A percentile compares a stretch with the other conserved stretches of the same genome.
Evolutionary conservation across 139 green algal species (phyloP).

Genomic region (Raphidocelis subcapitata): DNA sequence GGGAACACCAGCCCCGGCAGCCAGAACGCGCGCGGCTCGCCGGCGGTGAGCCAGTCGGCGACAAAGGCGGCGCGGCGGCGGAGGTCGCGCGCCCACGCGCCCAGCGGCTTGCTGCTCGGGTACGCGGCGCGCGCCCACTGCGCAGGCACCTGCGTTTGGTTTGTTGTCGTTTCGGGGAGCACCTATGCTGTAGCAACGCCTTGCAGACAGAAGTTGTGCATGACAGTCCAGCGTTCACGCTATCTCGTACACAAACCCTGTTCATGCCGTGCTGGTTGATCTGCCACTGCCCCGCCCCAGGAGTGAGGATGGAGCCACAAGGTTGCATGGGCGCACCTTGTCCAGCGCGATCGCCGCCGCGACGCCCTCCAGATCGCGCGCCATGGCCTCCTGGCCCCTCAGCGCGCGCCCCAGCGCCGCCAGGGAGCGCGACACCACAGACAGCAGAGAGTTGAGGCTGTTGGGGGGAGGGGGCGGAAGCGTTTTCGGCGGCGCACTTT

Average conservation of each 20-base stretch:
- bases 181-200: background rate
- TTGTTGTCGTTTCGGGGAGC: background rate
- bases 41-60: constrained; percentile 59
- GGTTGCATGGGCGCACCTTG: background rate
- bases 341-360: background rate
- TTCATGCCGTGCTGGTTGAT: background rate
- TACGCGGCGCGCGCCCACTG: constrained; percentile 70
- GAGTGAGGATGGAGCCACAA: too few species aligned
- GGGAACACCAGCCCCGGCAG: constrained; percentile 86
- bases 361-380: background rate
- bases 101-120: constrained; percentile 77
- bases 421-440: constrained; percentile 28
- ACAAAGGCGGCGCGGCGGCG: constrained; percentile 61
- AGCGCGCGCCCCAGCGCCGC: background rate
- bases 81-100: constrained; percentile 72
- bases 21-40: constrained; percentile 75
- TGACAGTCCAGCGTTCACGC: background rate
- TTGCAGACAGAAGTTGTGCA: background rate
- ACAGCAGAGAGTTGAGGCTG: background rate
- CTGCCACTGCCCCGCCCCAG: too few species aligned
- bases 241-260: background rate
- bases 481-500: constrained; percentile 48
- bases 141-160: constrained; percentile 51
- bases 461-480: background rate
- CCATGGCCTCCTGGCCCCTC: background rate